Conservation (phyloP, 1,284 basidiomycete genomes). For the Ganoderma resinaceum region DNA sequence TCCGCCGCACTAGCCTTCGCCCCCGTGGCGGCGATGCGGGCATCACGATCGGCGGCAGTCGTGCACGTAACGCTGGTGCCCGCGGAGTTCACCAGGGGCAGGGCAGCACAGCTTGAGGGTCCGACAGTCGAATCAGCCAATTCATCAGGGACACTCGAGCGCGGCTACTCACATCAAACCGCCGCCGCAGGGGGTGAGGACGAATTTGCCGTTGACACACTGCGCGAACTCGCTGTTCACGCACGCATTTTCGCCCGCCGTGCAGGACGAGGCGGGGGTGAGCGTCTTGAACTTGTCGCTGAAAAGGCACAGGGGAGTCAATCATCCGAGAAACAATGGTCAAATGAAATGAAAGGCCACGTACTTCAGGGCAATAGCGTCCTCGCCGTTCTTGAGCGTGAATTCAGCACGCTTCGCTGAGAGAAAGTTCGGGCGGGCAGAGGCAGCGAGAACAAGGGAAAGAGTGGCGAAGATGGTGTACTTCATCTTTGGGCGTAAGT, state of each 20-base stretch:
- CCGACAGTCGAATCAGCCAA: neutral
- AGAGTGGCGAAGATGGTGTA: constrained; percentile 32
- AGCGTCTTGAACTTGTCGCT: constrained; percentile 56
- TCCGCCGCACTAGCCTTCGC: constrained; percentile 41
- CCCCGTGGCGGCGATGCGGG: constrained; percentile 60
- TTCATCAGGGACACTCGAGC: constrained; percentile 4
- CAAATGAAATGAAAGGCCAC: constrained; percentile 26
- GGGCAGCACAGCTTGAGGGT: constrained; percentile 51
- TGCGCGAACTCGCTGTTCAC: constrained; percentile 43
- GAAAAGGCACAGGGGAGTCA: neutral
- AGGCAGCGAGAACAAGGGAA: constrained; percentile 44
- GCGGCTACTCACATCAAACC: constrained; percentile 34
- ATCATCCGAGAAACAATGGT: too few species aligned
- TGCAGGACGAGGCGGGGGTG: constrained; percentile 48
- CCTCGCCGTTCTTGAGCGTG: constrained; percentile 56
- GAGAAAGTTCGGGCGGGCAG: constrained; percentile 45
- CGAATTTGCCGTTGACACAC: constrained; percentile 55
- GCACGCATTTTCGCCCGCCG: constrained; percentile 48
- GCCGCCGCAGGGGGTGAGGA: constrained; percentile 47
- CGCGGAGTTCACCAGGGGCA: constrained; percentile 63
- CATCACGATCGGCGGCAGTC: constrained; percentile 54
- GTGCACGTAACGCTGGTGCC: constrained; percentile 66
- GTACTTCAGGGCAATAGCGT: constrained; percentile 61
- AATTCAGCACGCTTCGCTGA: constrained; percentile 44
- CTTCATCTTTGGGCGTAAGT: constrained; percentile 39